phyloP scores from a whole-genome alignment of 2,329 filamentous ascomycete species.

The Aspergillus hortae region DNA sequence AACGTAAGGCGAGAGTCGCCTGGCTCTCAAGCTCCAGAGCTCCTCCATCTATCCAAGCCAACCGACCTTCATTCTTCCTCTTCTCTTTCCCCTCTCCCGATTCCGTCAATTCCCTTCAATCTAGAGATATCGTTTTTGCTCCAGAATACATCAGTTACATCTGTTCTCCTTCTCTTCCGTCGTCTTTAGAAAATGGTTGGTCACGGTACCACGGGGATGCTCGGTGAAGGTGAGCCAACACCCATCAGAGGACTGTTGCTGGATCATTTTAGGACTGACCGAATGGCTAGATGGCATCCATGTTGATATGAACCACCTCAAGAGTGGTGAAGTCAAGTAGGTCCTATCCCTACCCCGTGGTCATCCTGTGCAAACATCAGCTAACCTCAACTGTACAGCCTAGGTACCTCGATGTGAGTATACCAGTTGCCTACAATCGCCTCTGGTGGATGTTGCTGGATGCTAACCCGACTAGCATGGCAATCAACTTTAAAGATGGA shows the following conservation, averaged over 20 bases:
- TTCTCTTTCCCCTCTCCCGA: slow-evolving; percentile 3
- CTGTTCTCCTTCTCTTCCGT: background rate
- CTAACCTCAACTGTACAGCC: slow-evolving; percentile 50
- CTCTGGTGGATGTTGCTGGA: background rate
- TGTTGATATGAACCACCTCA: slow-evolving; percentile 96
- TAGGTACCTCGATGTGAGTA: slow-evolving; percentile 94
- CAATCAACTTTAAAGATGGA: slow-evolving; percentile 97
- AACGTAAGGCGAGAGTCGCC: slow-evolving; percentile 30
- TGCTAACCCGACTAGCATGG: slow-evolving; percentile 66
- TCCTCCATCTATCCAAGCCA: slow-evolving; percentile 14
- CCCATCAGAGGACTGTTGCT: slow-evolving; percentile 7
- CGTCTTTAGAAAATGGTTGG: slow-evolving; percentile 35
- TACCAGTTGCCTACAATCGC: background rate
- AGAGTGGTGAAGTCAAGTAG: slow-evolving; percentile 98
- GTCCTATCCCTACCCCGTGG: slow-evolving; percentile 33
- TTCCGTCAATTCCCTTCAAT: background rate
- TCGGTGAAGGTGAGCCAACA: slow-evolving; percentile 41
- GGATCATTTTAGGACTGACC: slow-evolving; percentile 9
- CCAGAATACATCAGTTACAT: background rate
- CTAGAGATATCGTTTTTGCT: background rate
- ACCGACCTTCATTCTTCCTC: slow-evolving; percentile 3
- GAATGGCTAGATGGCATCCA: slow-evolving; percentile 83
- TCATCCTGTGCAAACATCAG: slow-evolving; percentile 19
- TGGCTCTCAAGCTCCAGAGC: slow-evolving; percentile 14
- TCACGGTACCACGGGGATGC: slow-evolving; percentile 40